Conservation (phyloP, 2,329 filamentous ascomycete species). For the Aspergillus floridensis region DNA sequence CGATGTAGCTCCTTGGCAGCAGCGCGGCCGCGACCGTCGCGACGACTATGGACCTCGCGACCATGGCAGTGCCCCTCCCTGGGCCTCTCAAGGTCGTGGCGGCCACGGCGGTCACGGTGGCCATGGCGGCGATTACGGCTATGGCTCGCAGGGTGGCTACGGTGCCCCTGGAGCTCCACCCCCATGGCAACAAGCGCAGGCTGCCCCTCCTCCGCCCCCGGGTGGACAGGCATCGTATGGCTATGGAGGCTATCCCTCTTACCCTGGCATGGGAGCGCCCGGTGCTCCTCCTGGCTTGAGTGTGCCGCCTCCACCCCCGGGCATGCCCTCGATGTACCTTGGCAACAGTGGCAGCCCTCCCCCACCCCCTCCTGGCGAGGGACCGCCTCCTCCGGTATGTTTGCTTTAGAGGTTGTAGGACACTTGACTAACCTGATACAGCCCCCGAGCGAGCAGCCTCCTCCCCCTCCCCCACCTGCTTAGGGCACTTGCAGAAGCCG, state of each 20-base stretch:
- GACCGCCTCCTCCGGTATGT: constrained; percentile 43
- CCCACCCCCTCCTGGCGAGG: constrained; percentile 43
- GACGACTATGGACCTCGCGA: constrained; percentile 47
- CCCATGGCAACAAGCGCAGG: constrained; percentile 66
- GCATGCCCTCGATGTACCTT: constrained; percentile 42
- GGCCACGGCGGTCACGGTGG: constrained; percentile 36
- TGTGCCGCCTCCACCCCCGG: constrained; percentile 46
- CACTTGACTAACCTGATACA: constrained; percentile 24
- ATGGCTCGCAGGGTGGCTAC: constrained; percentile 37
- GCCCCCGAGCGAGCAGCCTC: constrained; percentile 56
- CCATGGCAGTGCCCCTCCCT: constrained; percentile 35
- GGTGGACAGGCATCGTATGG: constrained; percentile 51
- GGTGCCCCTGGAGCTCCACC: constrained; percentile 50
- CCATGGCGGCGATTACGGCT: constrained; percentile 40
- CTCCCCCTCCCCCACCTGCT: constrained; percentile 59
- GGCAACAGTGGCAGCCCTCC: constrained; percentile 39
- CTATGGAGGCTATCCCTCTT: constrained; percentile 54
- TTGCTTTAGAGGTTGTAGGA: not conserved
- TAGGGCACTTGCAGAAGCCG: constrained; percentile 14
- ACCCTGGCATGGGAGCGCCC: constrained; percentile 52
- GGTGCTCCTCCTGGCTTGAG: constrained; percentile 50
- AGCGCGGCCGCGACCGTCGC: constrained; percentile 53
- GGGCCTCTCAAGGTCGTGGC: constrained; percentile 38
- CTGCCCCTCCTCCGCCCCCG: constrained; percentile 43
- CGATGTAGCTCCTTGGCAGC: constrained; percentile 77